These are phyloP conservation scores for Russula earlei DNA, from an alignment of 768 basidiomycete genomes.

Conservation along the genomic window DNA sequence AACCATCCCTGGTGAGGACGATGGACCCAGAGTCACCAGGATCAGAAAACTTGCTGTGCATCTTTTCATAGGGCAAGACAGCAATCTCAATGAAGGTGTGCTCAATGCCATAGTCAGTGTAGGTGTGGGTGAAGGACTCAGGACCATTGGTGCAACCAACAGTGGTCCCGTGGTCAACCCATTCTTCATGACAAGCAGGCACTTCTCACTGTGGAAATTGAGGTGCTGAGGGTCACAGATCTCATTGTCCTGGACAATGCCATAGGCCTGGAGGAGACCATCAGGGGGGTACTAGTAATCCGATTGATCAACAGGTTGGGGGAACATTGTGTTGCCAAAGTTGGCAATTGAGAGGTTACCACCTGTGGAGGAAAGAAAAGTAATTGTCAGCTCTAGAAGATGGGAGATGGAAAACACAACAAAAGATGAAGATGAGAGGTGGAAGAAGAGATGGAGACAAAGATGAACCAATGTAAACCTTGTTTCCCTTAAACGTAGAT, in stretches of 20 bases:
- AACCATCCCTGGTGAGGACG: background rate
- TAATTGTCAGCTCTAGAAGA: background rate
- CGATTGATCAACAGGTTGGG: constrained; percentile 18
- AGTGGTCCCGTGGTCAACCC: constrained; percentile 22
- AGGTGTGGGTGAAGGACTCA: background rate
- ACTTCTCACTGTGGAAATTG: constrained; percentile 20
- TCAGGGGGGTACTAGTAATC: constrained; percentile 21
- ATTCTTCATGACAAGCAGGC: constrained; percentile 23
- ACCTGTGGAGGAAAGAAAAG: constrained; percentile 21
- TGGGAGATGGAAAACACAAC: background rate
- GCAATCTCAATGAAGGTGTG: background rate
- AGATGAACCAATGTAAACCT: constrained; percentile 24
- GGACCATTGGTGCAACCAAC: constrained; percentile 14
- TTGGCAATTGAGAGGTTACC: constrained; percentile 21
- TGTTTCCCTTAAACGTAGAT: constrained; percentile 24
- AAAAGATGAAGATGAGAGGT: background rate
- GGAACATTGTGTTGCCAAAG: constrained; percentile 23
- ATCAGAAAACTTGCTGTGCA: background rate
- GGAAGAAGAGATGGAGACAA: constrained; percentile 12
- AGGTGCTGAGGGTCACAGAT: constrained; percentile 20
- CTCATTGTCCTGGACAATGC: constrained; percentile 19
- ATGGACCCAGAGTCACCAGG: background rate
- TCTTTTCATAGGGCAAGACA: background rate
- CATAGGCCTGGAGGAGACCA: constrained; percentile 20
- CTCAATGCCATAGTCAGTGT: background rate